Evolutionary conservation across 306 rosid genomes (phyloP).

Genomic region (Prunus dulcis): DNA sequence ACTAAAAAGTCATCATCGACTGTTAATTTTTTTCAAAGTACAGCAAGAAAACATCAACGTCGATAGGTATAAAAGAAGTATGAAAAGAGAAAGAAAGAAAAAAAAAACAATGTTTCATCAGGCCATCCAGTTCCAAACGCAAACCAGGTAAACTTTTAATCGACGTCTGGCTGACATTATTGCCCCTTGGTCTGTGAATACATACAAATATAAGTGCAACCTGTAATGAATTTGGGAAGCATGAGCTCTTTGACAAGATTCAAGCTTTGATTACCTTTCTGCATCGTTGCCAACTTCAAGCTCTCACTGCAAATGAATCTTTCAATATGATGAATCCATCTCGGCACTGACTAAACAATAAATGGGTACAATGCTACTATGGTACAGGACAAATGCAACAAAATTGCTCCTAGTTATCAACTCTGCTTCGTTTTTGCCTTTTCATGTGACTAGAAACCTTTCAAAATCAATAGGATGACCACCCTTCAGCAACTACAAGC

Average conservation of each 20-base stretch:
- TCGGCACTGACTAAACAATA: background rate
- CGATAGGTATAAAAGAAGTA: too few species aligned
- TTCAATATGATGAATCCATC: background rate
- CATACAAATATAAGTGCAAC: constrained; percentile 9
- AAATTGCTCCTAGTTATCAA: background rate
- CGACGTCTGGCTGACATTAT: background rate
- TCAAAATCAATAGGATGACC: constrained; percentile 7
- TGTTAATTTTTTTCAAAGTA: too few species aligned
- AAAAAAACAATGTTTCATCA: background rate
- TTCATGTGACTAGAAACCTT: background rate
- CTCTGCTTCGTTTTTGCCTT: background rate
- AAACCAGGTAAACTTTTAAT: background rate
- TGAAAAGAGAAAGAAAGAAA: too few species aligned
- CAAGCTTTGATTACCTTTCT: background rate
- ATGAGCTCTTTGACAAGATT: background rate
- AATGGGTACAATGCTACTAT: background rate
- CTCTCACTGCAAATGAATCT: constrained; percentile 3
- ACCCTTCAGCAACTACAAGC: background rate
- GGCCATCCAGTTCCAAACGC: background rate
- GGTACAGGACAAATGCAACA: background rate
- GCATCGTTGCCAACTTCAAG: background rate
- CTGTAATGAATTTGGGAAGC: background rate
- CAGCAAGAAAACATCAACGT: too few species aligned
- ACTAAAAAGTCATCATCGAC: too few species aligned
- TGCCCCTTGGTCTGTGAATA: background rate